These are phyloP conservation scores for Coemansia sp. DNA, from an alignment of 192 early-diverging fungal species.

Conservation along the genomic window DNA sequence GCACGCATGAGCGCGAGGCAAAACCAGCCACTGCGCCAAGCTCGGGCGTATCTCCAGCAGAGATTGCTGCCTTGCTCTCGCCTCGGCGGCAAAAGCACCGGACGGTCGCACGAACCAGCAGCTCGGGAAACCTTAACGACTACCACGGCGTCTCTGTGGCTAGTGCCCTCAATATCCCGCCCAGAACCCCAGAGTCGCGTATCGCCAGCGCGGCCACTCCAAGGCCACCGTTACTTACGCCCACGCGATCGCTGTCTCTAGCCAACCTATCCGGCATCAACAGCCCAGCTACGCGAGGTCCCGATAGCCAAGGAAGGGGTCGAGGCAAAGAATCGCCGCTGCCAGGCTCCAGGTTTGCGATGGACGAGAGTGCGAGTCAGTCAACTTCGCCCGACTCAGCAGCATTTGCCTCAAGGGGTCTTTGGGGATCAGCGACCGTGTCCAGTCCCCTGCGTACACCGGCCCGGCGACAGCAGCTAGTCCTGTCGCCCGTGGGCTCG, in stretches of 20 bases:
- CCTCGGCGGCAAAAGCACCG: slow-evolving; percentile 11
- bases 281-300: background rate
- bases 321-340: background rate
- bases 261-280: background rate
- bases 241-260: background rate
- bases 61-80: slow-evolving; percentile 41
- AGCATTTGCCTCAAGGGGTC: background rate
- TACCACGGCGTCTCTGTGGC: background rate
- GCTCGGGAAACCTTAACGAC: background rate
- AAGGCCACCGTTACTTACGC: background rate
- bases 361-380: background rate
- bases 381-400: background rate
- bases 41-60: slow-evolving; percentile 23
- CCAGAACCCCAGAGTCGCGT: slow-evolving; percentile 35
- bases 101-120: background rate
- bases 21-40: background rate
- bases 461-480: slow-evolving; percentile 6
- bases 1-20: background rate
- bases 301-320: background rate
- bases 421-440: background rate
- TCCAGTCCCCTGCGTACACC: slow-evolving; percentile 21
- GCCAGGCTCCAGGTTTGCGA: background rate
- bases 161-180: slow-evolving; percentile 14
- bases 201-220: slow-evolving; percentile 13
- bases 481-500: background rate